These are phyloP conservation scores for Cyberlindnera veronae DNA, from an alignment of 805 yeast genomes.

Conservation along the genomic window DNA sequence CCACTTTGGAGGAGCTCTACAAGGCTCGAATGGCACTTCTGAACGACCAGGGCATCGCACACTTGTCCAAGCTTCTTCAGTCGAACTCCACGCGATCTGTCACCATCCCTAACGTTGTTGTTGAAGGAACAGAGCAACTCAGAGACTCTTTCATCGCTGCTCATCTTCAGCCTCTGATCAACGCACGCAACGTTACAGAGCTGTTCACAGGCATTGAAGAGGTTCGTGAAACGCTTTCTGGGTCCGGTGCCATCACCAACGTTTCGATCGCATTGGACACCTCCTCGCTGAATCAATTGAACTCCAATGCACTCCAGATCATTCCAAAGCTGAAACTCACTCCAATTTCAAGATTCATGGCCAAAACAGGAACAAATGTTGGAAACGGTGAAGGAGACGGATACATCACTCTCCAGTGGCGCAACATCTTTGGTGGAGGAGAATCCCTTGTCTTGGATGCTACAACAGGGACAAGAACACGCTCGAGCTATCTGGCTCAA, in stretches of 20 bases:
- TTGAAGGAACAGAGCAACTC: constrained; percentile 46
- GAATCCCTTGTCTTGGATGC: constrained; percentile 54
- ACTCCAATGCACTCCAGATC: constrained; percentile 24
- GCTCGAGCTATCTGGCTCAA: constrained; percentile 50
- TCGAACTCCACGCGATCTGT: constrained; percentile 40
- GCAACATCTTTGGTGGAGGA: constrained; percentile 67
- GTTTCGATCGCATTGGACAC: constrained; percentile 34
- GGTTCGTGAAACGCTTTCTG: constrained; percentile 40
- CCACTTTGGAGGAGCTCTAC: constrained; percentile 24
- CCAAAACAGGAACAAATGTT: constrained; percentile 91
- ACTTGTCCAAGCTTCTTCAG: constrained; percentile 28
- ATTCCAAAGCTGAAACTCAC: constrained; percentile 30
- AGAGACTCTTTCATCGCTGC: constrained; percentile 42
- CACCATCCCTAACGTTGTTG: constrained; percentile 40
- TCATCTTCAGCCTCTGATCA: constrained; percentile 47
- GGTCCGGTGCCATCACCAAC: constrained; percentile 41
- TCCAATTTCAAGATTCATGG: constrained; percentile 69
- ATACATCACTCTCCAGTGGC: constrained; percentile 67
- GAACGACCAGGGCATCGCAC: constrained; percentile 26
- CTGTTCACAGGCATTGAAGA: constrained; percentile 41
- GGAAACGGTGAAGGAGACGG: constrained; percentile 98
- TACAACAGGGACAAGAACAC: constrained; percentile 58
- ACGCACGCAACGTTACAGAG: constrained; percentile 38
- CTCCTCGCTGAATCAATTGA: not conserved
- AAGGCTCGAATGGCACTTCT: constrained; percentile 28